A percentile compares a stretch with the other conserved stretches of the same genome.
Conservation (phyloP, 129 eudicot genomes). For the Lonicera japonica region DNA sequence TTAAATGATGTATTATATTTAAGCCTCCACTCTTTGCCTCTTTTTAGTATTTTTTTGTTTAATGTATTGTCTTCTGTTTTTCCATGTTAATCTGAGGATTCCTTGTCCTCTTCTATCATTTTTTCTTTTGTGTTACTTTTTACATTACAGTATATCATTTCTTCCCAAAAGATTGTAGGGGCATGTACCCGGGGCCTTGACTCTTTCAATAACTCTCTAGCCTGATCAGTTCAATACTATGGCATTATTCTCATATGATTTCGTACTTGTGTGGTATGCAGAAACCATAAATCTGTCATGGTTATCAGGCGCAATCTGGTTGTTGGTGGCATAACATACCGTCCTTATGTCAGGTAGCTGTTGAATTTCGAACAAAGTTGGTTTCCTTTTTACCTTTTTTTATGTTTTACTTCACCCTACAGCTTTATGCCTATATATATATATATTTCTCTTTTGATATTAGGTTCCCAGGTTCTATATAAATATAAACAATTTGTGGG, state of each 20-base stretch:
- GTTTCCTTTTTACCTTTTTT: too few relatives aligned
- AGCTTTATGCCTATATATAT: too few relatives aligned
- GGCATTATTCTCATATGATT: slow-evolving; percentile 15
- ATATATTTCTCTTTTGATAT: not conserved
- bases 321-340: slow-evolving; percentile 96
- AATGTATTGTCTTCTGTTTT: too few relatives aligned
- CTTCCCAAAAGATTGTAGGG: not conserved
- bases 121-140: too few relatives aligned
- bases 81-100: too few relatives aligned
- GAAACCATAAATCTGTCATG: slow-evolving; percentile 95
- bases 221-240: not conserved
- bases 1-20: too few relatives aligned
- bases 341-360: slow-evolving; percentile 77
- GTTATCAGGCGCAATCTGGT: slow-evolving; percentile 67
- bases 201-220: not conserved
- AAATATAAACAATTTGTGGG: not conserved
- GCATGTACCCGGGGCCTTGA: not conserved
- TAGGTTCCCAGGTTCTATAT: too few relatives aligned
- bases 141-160: too few relatives aligned
- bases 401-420: not conserved
- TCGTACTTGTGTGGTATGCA: slow-evolving; percentile 27
- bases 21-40: too few relatives aligned
- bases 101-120: too few relatives aligned
- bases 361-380: not conserved
- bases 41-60: too few relatives aligned